These are phyloP conservation scores for Ganoderma boninense DNA, from an alignment of 1,284 basidiomycete species.

Conservation along the genomic window DNA sequence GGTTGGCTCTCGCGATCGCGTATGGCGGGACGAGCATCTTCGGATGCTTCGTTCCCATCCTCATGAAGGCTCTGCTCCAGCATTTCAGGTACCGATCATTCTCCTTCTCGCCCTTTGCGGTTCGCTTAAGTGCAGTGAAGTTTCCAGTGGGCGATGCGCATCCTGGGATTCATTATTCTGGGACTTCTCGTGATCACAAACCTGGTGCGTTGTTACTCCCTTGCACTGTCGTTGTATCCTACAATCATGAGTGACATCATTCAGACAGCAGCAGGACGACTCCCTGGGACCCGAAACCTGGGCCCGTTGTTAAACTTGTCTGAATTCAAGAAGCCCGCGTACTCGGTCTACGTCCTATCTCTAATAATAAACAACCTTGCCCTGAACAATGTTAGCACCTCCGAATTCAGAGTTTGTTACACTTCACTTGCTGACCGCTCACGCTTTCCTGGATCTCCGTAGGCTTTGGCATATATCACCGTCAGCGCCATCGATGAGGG, in stretches of 20 bases:
- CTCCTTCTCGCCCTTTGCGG: background rate
- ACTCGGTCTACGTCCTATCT: background rate
- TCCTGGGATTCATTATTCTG: conserved; percentile 61
- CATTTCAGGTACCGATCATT: conserved; percentile 38
- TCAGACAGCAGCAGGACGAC: background rate
- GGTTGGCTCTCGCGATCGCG: conserved; percentile 47
- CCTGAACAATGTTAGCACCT: background rate
- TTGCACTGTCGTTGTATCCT: too few relatives aligned
- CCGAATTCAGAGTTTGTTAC: background rate
- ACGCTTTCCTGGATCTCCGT: background rate
- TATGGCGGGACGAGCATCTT: conserved; percentile 51
- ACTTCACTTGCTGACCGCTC: background rate
- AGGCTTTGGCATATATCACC: conserved; percentile 2
- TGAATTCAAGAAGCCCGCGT: conserved; percentile 1
- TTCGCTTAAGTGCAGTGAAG: background rate
- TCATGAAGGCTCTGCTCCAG: conserved; percentile 46
- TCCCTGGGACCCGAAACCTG: background rate
- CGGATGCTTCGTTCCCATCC: conserved; percentile 52
- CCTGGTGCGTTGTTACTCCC: conserved; percentile 36
- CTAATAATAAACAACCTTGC: background rate
- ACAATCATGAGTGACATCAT: background rate
- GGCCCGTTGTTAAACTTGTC: background rate
- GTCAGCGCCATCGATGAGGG: conserved; percentile 35
- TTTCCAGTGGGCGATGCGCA: conserved; percentile 60
- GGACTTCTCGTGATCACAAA: conserved; percentile 52